Evolutionary conservation across 2,329 filamentous ascomycete genomes (phyloP), one percentile per base, ranked within the genome.

Genomic region (Fusarium avenaceum): DNA sequence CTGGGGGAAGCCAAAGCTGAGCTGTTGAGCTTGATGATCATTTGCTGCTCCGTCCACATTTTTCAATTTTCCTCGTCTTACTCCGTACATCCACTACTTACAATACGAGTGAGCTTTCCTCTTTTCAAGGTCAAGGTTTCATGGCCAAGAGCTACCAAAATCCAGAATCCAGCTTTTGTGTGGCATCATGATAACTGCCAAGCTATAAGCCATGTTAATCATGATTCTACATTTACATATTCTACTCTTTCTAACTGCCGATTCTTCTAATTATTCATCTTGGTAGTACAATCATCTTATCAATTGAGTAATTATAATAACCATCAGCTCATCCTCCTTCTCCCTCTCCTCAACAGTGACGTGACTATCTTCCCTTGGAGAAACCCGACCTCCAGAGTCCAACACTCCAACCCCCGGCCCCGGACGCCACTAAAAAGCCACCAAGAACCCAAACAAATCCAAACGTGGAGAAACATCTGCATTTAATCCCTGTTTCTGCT

Each of bases 381-480:
- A 33, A 46, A 33, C 17, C n/a, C 10, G 28, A 30, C 15, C 35
- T 40, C 17, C 33, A 43, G 26, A 26, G 26, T 26, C 8, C 26
- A 26, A 26, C 26, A 8, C 52, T 26, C 26, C 26, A 26, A 26
- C 26, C 26, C 52, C 26, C 30, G 24, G 24, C 57, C 66, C 63
- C 63, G 49, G 69, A 72, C 69, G 60, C 67, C 63, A 59, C 67
- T 33, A 40, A 47, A 61, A 53, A 43, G 35, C 2, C 19, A 11
- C 11, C n/a, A 19, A 40, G 33, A 26, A 28, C 19, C 13, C 32
- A 28, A 44, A 62, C 30, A 55, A 39, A 30, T 28, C 14, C 55
- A 60, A 70, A 59, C 60, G 50, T 63, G 65, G 69, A 58, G 69
- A 72, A 71, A 57, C 50, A 20, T 47, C 51, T 55, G 32, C 52